Evolutionary conservation across 257 asterid genomes (phyloP), one percentile per base, ranked within the genome.

Genomic region (Henckelia pumila): DNA sequence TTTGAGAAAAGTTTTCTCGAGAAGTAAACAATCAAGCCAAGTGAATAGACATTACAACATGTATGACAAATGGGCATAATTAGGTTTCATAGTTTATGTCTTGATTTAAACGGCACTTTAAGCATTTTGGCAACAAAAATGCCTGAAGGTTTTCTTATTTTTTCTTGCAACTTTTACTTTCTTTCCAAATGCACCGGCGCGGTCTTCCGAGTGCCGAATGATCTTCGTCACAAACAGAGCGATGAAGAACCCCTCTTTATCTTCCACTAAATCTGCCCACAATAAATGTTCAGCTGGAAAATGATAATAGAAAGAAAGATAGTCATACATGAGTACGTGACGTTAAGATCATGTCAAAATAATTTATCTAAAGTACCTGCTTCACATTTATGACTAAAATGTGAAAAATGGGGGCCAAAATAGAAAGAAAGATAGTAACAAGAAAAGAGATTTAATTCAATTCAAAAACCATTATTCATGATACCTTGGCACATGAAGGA

Each of bases 401-500:
- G 44, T 20, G 32, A 24, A 2, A 6, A 28, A 21, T 6, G n/a
- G 5, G 30, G 30, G 30, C 30, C 30, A 28, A 28, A 28, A 28
- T 28, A 64, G 40, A 40, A 75, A 35, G 52, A 8, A 20, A 9
- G 33, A n/a, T n/a, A 62, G 40, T 44, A 20, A 5, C 8, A 29
- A 68, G 25, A 70, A 49, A 68, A 5, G 11, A 66, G 52, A 19
- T 44, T 28, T 44, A 32, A 4, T 24, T 28, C 55, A 59, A n/a
- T n/a, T n/a, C n/a, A n/a, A n/a, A n/a, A n/a, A 44, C 29, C 5
- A 59, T n/a, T n/a, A n/a, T 63, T 49, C 23, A 5, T 62, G 63
- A 23, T 74, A 89, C 98, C 96, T 87, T 86, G 6, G 94, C 82
- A 79, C 77, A 86, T 25, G 83, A 71, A 66, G 88, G 89, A 75